phyloP scores from a whole-genome alignment of 805 yeast species.

The Starmerella sirachaensis region DNA sequence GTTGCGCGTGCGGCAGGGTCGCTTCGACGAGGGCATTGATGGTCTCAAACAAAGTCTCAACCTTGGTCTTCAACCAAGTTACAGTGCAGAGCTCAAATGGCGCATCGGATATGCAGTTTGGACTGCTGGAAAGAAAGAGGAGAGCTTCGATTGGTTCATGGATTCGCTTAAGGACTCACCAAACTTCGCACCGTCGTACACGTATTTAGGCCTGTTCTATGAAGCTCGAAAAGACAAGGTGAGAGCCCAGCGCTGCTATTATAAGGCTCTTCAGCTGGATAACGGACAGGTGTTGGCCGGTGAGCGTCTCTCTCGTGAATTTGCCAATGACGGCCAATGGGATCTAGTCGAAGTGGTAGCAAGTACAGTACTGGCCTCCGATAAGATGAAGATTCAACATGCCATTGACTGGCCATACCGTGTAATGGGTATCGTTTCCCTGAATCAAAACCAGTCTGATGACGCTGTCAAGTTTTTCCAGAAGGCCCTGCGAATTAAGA shows the following conservation, averaged over 20 bases:
- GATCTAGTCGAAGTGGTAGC: constrained; percentile 67
- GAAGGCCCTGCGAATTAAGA: constrained; percentile 58
- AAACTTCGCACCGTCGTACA: constrained; percentile 64
- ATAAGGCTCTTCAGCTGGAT: constrained; percentile 81
- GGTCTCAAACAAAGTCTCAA: constrained; percentile 36
- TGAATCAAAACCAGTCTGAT: constrained; percentile 59
- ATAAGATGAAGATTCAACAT: constrained; percentile 25
- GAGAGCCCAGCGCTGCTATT: constrained; percentile 75
- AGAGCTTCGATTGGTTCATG: constrained; percentile 45
- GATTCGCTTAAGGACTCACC: constrained; percentile 52
- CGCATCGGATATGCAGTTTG: constrained; percentile 58
- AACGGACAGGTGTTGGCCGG: constrained; percentile 67
- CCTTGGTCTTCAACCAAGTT: constrained; percentile 32
- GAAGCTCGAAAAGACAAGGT: constrained; percentile 43
- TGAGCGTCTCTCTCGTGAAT: constrained; percentile 53
- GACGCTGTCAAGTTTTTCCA: constrained; percentile 86
- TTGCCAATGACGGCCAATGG: constrained; percentile 67
- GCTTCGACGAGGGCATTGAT: constrained; percentile 36
- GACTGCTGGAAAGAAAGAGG: constrained; percentile 25
- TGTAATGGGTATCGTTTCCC: constrained; percentile 64
- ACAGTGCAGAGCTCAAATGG: constrained; percentile 49
- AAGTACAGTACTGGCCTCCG: constrained; percentile 51
- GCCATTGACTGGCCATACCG: constrained; percentile 66
- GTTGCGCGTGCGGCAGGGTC: constrained; percentile 52
- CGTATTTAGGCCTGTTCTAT: constrained; percentile 70